Base-by-base conservation (phyloP, 805 yeast genomes). In the Clavispora carvajalis region DNA sequence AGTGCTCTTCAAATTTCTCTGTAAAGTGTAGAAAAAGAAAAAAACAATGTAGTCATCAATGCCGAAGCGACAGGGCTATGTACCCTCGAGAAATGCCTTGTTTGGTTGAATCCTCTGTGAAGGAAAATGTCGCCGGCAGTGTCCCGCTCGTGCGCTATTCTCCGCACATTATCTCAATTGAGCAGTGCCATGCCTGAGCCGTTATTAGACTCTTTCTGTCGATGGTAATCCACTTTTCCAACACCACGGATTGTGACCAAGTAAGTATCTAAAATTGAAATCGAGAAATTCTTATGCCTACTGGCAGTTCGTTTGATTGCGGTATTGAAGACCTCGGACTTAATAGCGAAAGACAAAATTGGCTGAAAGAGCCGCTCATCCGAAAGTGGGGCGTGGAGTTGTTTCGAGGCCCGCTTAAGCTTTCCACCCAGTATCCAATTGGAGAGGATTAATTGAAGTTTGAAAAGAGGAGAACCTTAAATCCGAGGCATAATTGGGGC, bases 121-220 rank as follows among this genome's bases (percentile, higher is more conserved):
- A 15, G 31, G 31, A 28, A 18, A 28, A 28, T 28, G 31, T 28
- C 31, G 31, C 31, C 8, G 31, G 8, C 5, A 19, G 16, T 10
- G 30, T 28, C 31, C 31, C 19, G 31, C 31, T 15, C 31, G 19
- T 19, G 31, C 31, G 12, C 19, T 28, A 4, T 11, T 25, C 38
- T 36, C 38, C 38, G 38, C 38, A 36, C 17, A 12, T 12, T 16
- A 15, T 18, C 38, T 24, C 13, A 36, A 36, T 18, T 5, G 7
- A 25, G 38, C 15, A 24, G 11, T 7, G 2, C 23, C 4, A 36
- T 10, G 33, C 25, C 19, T 12, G 31, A 28, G 19, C 31, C 4
- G 19, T 16, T 13, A 7, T 7, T 12, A 7, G 15, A n/a, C 5
- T 6, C 13, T 7, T 25, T 23, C 4, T 5, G 7, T 16, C 13